Percentiles rank a stretch among this genome's conserved stretches.
Conservation (phyloP, 2,329 filamentous ascomycete genomes). For the Fusarium stilboides region DNA sequence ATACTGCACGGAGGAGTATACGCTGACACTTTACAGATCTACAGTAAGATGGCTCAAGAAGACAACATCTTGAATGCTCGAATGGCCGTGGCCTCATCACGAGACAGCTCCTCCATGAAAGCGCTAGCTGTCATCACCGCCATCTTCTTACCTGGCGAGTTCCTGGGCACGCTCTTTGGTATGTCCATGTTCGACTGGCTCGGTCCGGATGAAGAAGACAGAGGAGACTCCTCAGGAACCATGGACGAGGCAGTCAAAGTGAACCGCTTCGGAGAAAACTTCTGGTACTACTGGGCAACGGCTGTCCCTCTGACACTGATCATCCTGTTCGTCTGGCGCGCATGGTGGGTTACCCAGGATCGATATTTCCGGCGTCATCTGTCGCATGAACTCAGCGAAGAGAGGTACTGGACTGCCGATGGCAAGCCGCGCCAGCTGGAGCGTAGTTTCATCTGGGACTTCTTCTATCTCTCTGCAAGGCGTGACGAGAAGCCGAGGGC, state of each 20-base stretch:
- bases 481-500: conserved; percentile 50
- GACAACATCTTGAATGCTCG: conserved; percentile 63
- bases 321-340: conserved; percentile 61
- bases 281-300: conserved; percentile 65
- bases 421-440: conserved; percentile 60
- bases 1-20: background rate
- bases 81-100: conserved; percentile 58
- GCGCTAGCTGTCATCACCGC: conserved; percentile 64
- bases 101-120: conserved; percentile 65
- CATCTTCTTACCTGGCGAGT: conserved; percentile 64
- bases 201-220: conserved; percentile 54
- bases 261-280: conserved; percentile 56
- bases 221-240: background rate
- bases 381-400: conserved; percentile 63
- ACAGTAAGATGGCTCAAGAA: conserved; percentile 65
- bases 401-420: conserved; percentile 64
- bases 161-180: conserved; percentile 62
- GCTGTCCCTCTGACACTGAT: conserved; percentile 60
- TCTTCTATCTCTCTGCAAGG: conserved; percentile 59
- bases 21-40: conserved; percentile 54
- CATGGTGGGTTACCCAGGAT: conserved; percentile 65
- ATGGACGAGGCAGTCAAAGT: conserved; percentile 27
- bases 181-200: conserved; percentile 65
- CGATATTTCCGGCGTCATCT: conserved; percentile 63
- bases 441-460: conserved; percentile 61